Evolutionary conservation across 2,329 filamentous ascomycete genomes (phyloP).

Genomic region (Emmonsia crescens): DNA sequence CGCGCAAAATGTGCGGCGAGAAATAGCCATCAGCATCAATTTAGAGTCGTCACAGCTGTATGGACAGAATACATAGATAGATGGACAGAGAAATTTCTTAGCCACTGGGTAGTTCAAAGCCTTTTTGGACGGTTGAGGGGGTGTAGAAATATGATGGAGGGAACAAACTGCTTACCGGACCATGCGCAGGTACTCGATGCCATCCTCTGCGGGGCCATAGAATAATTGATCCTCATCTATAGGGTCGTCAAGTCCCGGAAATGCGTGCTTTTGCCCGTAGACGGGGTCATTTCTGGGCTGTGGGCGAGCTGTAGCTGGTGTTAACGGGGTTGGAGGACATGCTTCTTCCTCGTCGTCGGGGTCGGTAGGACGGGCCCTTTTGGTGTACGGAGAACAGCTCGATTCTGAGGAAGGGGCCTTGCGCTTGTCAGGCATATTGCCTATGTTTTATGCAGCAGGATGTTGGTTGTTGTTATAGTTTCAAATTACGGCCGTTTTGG

Average conservation of each 20-base stretch:
- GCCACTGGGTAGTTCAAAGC: not conserved
- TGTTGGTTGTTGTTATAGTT: not conserved
- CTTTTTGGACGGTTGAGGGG: slow-evolving; percentile 2
- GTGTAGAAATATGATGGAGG: slow-evolving; percentile 16
- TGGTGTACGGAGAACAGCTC: not conserved
- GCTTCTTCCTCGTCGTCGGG: slow-evolving; percentile 10
- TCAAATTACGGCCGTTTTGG: not conserved
- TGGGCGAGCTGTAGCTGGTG: slow-evolving; percentile 11
- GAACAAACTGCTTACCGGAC: slow-evolving; percentile 47
- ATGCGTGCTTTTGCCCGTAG: slow-evolving; percentile 62
- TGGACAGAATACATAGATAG: not conserved
- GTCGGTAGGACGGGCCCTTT: not conserved
- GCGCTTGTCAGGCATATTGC: slow-evolving; percentile 3
- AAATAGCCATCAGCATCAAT: slow-evolving; percentile 7
- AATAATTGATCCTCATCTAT: slow-evolving; percentile 47
- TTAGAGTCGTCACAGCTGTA: not conserved
- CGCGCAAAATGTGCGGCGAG: not conserved
- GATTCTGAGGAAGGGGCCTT: not conserved
- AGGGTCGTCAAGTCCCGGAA: slow-evolving; percentile 49
- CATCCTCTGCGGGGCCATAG: slow-evolving; percentile 57
- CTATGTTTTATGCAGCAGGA: not conserved
- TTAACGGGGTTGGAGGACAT: slow-evolving; percentile 10
- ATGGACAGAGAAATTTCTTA: not conserved
- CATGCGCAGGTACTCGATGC: slow-evolving; percentile 58
- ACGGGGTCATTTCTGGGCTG: slow-evolving; percentile 47